Evolutionary conservation across 345 rosid species (phyloP).

Genomic region (Aquilaria sinensis): DNA sequence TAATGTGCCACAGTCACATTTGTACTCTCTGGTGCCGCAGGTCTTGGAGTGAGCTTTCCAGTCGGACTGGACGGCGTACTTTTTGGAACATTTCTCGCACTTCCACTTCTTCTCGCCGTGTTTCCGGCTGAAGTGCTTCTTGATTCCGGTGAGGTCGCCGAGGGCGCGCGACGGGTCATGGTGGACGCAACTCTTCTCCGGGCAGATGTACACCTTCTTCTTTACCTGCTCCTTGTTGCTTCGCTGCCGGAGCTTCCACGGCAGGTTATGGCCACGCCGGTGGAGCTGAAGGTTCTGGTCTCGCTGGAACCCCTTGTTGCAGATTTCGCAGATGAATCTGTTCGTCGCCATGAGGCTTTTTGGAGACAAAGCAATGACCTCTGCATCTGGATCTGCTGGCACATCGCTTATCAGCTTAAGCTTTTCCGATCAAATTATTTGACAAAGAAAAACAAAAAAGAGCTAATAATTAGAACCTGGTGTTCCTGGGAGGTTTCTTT

Average conservation of each 20-base stretch:
- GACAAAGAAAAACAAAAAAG: neutral
- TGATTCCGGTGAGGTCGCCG: constrained; percentile 92
- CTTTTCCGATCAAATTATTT: neutral
- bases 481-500: constrained; percentile 91
- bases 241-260: constrained; percentile 90
- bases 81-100: constrained; percentile 96
- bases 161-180: constrained; percentile 84
- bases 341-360: constrained; percentile 91
- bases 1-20: constrained; percentile 90
- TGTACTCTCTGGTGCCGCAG: constrained; percentile 93
- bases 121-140: constrained; percentile 89
- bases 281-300: constrained; percentile 97
- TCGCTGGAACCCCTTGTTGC: constrained; percentile 96
- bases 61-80: constrained; percentile 93
- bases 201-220: constrained; percentile 89
- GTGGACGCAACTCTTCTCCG: constrained; percentile 88
- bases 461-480: constrained; percentile 42
- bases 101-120: constrained; percentile 98
- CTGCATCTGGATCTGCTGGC: constrained; percentile 89
- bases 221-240: constrained; percentile 53
- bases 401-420: constrained; percentile 3
- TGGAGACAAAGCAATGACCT: constrained; percentile 90
- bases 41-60: constrained; percentile 98
- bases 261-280: constrained; percentile 92
- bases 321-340: constrained; percentile 85